Percentiles rank a stretch among this genome's conserved stretches.
These are phyloP conservation scores for Phaeosphaeria sp. DNA, from an alignment of 2,329 filamentous ascomycete genomes.

Conservation along the genomic window DNA sequence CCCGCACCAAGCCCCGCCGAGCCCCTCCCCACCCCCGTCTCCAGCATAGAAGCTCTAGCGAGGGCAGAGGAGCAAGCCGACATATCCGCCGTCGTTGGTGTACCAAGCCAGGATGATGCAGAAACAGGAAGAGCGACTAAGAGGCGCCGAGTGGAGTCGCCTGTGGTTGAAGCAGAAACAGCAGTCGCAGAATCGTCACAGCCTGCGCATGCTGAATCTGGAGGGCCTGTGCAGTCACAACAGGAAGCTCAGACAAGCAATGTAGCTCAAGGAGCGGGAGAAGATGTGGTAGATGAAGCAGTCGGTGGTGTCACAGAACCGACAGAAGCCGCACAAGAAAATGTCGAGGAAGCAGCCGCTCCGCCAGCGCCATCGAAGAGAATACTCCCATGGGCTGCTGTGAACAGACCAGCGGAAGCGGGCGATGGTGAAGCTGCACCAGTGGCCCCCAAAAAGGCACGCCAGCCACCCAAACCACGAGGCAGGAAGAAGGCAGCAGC, in stretches of 20 bases:
- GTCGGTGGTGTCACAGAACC: not conserved
- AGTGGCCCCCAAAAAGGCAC: slow-evolving; percentile 17
- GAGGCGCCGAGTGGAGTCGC: slow-evolving; percentile 23
- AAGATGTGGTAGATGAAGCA: not conserved
- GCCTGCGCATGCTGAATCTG: not conserved
- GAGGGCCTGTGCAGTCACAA: not conserved
- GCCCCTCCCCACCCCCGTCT: not conserved
- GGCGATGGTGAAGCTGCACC: slow-evolving; percentile 13
- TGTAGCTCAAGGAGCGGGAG: too few species aligned
- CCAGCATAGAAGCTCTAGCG: not conserved
- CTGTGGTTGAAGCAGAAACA: slow-evolving; percentile 1
- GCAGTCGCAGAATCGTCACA: not conserved
- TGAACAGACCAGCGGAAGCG: slow-evolving; percentile 32
- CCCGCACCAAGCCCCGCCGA: not conserved
- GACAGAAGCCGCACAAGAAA: not conserved
- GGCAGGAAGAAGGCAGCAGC: slow-evolving; percentile 10
- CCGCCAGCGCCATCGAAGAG: slow-evolving; percentile 13
- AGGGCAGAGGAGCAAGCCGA: not conserved
- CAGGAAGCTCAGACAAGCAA: too few species aligned
- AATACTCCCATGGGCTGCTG: slow-evolving; percentile 36
- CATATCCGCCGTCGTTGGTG: not conserved
- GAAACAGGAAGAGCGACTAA: slow-evolving; percentile 27
- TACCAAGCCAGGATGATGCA: slow-evolving; percentile 10
- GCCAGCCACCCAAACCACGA: slow-evolving; percentile 19
- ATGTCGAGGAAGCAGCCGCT: slow-evolving; percentile 5